Percentiles rank a stretch among this genome's conserved stretches.
phyloP scores from a whole-genome alignment of 139 green algal genomes.

The Chlamydomonas eustigma region DNA sequence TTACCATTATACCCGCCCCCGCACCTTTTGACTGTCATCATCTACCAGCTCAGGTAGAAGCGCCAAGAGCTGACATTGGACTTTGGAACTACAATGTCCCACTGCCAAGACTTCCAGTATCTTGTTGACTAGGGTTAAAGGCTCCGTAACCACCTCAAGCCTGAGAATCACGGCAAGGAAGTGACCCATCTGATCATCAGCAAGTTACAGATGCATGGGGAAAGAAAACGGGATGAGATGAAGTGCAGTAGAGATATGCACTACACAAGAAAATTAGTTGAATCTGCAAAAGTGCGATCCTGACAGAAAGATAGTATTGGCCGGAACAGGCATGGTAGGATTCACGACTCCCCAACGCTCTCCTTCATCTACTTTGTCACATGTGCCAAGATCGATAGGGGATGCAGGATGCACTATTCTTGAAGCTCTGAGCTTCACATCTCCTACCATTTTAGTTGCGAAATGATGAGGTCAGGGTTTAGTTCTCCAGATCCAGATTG shows the following conservation, averaged over 20 bases:
- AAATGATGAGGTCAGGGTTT: constrained; percentile 1
- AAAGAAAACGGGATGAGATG: too few species aligned
- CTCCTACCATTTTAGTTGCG: constrained; percentile 7
- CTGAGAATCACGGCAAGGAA: too few species aligned
- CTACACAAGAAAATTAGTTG: neutral
- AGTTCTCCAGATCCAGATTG: neutral
- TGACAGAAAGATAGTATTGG: too few species aligned
- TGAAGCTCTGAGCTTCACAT: too few species aligned
- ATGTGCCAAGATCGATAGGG: too few species aligned
- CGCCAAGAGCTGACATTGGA: constrained; percentile 1
- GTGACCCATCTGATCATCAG: too few species aligned
- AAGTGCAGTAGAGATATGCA: too few species aligned
- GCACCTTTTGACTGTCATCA: constrained; percentile 4
- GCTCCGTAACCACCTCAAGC: constrained; percentile 4
- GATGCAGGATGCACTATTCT: neutral
- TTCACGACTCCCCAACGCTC: too few species aligned
- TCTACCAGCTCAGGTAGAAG: neutral
- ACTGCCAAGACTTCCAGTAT: neutral
- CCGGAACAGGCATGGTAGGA: too few species aligned
- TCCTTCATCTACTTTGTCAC: too few species aligned
- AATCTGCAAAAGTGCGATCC: neutral
- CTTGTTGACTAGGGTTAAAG: neutral
- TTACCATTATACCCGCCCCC: neutral
- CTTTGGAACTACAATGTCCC: neutral
- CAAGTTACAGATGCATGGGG: too few species aligned